Conservation (phyloP, 805 yeast species). For the Clavispora fructus region DNA sequence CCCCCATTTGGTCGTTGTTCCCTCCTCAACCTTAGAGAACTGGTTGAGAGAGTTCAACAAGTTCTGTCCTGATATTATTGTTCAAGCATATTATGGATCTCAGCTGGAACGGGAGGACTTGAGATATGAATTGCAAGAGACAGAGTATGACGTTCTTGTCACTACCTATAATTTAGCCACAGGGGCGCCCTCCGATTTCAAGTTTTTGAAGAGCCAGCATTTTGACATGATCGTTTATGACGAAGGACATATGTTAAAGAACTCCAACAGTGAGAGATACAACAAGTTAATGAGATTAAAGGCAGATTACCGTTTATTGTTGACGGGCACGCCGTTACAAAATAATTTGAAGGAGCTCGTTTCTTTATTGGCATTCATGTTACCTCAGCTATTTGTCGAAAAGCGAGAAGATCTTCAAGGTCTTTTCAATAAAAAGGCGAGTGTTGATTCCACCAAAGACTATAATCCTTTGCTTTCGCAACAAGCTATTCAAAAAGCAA, state of each 20-base stretch:
- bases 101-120: constrained; percentile 80
- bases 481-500: constrained; percentile 89
- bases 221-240: constrained; percentile 92
- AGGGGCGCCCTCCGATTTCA: constrained; percentile 76
- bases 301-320: constrained; percentile 77
- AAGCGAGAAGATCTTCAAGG: constrained; percentile 77
- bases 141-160: constrained; percentile 78
- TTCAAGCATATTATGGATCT: constrained; percentile 92
- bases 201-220: constrained; percentile 65
- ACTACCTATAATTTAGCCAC: constrained; percentile 92
- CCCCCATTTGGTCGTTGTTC: constrained; percentile 92
- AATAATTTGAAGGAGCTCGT: constrained; percentile 87
- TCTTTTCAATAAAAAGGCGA: constrained; percentile 82
- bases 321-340: constrained; percentile 97
- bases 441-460: constrained; percentile 47
- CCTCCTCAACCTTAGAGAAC: constrained; percentile 93
- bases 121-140: constrained; percentile 57
- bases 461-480: constrained; percentile 81
- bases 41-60: constrained; percentile 93
- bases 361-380: constrained; percentile 83
- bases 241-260: constrained; percentile 96
- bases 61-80: constrained; percentile 75
- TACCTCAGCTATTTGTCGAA: constrained; percentile 76
- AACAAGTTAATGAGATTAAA: constrained; percentile 75
- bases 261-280: constrained; percentile 83